Evolutionary conservation across 2,329 filamentous ascomycete genomes (phyloP).

Genomic region (Penicillium sumatraense): DNA sequence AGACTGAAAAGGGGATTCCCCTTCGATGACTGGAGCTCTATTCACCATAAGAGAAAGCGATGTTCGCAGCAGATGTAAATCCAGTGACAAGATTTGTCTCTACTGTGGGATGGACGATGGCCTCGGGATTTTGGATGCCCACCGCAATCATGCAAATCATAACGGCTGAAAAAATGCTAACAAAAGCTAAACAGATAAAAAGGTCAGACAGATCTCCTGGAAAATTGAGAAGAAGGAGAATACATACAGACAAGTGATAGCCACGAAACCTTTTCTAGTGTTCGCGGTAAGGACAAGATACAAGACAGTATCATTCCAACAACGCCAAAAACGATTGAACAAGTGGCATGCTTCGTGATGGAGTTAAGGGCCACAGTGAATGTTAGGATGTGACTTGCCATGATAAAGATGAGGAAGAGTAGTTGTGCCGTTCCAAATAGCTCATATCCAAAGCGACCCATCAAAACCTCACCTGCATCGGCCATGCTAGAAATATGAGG

Average conservation of each 20-base stretch:
- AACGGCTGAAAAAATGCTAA: slow-evolving; percentile 5
- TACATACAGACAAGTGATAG: slow-evolving; percentile 56
- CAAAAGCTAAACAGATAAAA: neutral
- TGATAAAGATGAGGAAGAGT: slow-evolving; percentile 67
- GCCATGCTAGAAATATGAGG: slow-evolving; percentile 66
- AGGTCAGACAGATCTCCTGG: neutral
- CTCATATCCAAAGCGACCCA: slow-evolving; percentile 57
- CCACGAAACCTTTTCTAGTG: slow-evolving; percentile 62
- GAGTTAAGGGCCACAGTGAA: slow-evolving; percentile 68
- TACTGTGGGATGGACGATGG: slow-evolving; percentile 35
- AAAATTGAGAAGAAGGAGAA: neutral
- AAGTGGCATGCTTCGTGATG: slow-evolving; percentile 61
- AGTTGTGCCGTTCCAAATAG: slow-evolving; percentile 63
- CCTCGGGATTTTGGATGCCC: slow-evolving; percentile 52
- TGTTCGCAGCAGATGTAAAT: slow-evolving; percentile 65
- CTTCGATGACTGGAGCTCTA: neutral
- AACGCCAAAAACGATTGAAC: slow-evolving; percentile 63
- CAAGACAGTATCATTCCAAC: slow-evolving; percentile 61
- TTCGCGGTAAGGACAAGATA: slow-evolving; percentile 61
- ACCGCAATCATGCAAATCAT: slow-evolving; percentile 46
- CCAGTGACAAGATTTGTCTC: slow-evolving; percentile 53
- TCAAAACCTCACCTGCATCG: slow-evolving; percentile 65
- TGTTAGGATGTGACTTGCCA: slow-evolving; percentile 68
- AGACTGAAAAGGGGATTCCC: neutral
- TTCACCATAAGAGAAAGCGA: slow-evolving; percentile 67